phyloP scores from a whole-genome alignment of 2,329 filamentous ascomycete genomes.

The Fusarium beomiforme region DNA sequence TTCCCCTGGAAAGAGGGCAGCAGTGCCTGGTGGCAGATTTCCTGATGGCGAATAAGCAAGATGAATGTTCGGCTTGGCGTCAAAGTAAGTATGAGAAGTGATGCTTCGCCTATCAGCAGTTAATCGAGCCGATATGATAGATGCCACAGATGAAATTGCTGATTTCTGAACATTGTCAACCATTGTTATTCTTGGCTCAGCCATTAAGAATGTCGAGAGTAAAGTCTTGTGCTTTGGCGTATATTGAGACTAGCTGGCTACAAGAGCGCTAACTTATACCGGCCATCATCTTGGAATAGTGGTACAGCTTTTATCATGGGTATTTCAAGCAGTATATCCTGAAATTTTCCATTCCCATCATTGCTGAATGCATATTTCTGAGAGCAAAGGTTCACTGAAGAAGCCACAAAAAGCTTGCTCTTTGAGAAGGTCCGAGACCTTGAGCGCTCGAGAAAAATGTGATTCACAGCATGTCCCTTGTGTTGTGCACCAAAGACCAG shows the following conservation, averaged over 20 bases:
- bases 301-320: conserved; percentile 3
- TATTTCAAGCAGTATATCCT: neutral
- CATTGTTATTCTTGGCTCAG: neutral
- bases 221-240: neutral
- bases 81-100: conserved; percentile 1
- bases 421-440: neutral
- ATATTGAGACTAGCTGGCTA: neutral
- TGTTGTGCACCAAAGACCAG: neutral
- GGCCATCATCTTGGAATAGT: neutral
- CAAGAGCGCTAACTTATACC: neutral
- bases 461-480: neutral
- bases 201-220: neutral
- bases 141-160: neutral
- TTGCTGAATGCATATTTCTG: neutral
- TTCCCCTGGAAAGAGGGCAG: neutral
- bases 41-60: neutral
- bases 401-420: neutral
- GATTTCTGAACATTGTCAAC: neutral
- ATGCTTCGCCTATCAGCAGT: conserved; percentile 13
- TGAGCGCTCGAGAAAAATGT: neutral
- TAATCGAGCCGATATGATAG: neutral
- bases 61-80: conserved; percentile 14
- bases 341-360: conserved; percentile 7
- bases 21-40: neutral
- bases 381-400: neutral